These are phyloP conservation scores for Cryptococcus jaspeensis DNA, from an alignment of 1,284 basidiomycete species.

Conservation along the genomic window DNA sequence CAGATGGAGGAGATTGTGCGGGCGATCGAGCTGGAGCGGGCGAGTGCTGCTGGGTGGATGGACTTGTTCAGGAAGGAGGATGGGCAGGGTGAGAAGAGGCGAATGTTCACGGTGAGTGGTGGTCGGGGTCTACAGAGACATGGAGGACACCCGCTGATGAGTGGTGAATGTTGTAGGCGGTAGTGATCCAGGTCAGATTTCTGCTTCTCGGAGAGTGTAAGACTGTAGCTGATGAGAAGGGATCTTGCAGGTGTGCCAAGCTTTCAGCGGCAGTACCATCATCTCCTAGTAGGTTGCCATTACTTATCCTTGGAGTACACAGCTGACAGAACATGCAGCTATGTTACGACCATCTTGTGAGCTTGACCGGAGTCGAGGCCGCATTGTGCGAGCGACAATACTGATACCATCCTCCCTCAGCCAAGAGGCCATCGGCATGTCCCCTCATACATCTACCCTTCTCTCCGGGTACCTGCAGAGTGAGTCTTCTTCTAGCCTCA, in stretches of 20 bases:
- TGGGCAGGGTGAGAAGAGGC: slow-evolving; percentile 18
- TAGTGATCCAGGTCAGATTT: neutral
- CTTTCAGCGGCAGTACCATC: slow-evolving; percentile 16
- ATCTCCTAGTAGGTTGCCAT: slow-evolving; percentile 10
- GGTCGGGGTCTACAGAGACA: neutral
- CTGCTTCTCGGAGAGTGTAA: neutral
- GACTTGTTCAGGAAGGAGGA: slow-evolving; percentile 17
- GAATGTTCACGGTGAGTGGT: slow-evolving; percentile 21
- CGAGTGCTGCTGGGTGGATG: slow-evolving; percentile 13
- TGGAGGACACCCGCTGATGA: neutral
- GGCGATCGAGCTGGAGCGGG: slow-evolving; percentile 21
- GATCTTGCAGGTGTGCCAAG: slow-evolving; percentile 11
- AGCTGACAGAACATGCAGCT: slow-evolving; percentile 2
- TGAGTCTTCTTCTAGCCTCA: neutral
- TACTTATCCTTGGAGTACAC: neutral
- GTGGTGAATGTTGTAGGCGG: neutral
- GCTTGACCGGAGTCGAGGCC: neutral
- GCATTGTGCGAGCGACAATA: too few species aligned
- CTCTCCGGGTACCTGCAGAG: slow-evolving; percentile 19
- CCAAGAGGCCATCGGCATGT: slow-evolving; percentile 18
- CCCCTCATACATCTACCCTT: slow-evolving; percentile 13
- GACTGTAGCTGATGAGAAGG: too few species aligned
- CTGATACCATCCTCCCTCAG: neutral
- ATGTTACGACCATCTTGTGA: slow-evolving; percentile 22
- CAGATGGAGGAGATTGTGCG: slow-evolving; percentile 17